Evolutionary conservation across 179 eudicot species (phyloP).

Genomic region (Gypsophila paniculata): DNA sequence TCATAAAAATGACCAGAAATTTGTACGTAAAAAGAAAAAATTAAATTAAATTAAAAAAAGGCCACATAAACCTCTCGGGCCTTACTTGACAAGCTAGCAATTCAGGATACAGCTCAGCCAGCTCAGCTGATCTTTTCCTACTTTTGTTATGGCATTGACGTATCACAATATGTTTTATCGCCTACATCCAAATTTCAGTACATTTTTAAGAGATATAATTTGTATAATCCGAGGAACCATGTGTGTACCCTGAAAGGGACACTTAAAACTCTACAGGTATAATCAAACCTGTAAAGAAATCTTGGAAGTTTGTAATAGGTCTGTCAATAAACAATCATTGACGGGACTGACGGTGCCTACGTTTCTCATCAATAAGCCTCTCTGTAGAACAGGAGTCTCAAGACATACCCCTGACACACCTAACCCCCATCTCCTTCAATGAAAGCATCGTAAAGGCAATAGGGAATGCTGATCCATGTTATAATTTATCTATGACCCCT

Average conservation of each 20-base stretch:
- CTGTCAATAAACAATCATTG: conserved; percentile 9
- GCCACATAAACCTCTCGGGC: too few species aligned
- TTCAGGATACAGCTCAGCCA: too few species aligned
- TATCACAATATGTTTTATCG: too few species aligned
- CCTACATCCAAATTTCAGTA: too few species aligned
- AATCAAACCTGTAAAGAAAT: not conserved
- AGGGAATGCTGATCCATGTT: not conserved
- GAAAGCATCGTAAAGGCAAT: not conserved
- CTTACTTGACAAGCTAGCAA: too few species aligned
- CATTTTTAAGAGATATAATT: too few species aligned
- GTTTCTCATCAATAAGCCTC: not conserved
- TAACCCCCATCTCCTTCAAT: not conserved
- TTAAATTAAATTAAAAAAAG: too few species aligned
- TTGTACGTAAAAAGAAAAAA: too few species aligned
- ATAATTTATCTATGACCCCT: not conserved
- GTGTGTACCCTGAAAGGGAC: not conserved
- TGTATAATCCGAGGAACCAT: too few species aligned
- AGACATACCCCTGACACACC: not conserved
- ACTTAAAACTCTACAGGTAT: not conserved
- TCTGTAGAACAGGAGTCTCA: not conserved
- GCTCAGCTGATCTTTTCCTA: too few species aligned
- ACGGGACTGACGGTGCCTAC: not conserved
- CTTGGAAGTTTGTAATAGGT: not conserved
- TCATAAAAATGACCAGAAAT: too few species aligned
- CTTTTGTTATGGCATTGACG: too few species aligned